phyloP scores from a whole-genome alignment of 345 rosid species.

The Citrus hindsii region DNA sequence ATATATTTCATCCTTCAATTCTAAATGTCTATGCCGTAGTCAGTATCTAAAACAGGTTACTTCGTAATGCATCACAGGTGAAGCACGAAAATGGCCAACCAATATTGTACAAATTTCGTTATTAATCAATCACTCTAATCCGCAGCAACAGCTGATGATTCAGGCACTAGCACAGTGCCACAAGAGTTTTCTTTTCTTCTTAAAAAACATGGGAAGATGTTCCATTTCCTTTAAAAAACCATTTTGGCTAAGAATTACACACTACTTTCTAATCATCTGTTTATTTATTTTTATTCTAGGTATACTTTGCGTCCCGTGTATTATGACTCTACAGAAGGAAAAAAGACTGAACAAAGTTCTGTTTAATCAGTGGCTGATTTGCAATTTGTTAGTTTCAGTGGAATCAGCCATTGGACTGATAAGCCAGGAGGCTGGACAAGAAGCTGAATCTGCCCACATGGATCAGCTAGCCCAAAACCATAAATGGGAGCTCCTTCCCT shows the following conservation, averaged over 20 bases:
- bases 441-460: slow-evolving; percentile 11
- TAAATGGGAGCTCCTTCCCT: slow-evolving; percentile 42
- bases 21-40: too few species aligned
- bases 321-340: neutral
- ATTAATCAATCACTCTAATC: neutral
- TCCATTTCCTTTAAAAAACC: neutral
- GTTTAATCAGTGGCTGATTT: neutral
- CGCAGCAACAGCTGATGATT: neutral
- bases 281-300: neutral
- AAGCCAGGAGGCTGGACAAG: slow-evolving; percentile 7
- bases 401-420: neutral
- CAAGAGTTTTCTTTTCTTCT: too few species aligned
- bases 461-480: slow-evolving; percentile 31
- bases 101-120: neutral
- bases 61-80: neutral
- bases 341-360: neutral
- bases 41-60: neutral
- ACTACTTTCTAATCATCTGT: neutral
- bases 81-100: neutral
- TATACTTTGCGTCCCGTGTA: neutral
- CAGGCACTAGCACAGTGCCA: neutral
- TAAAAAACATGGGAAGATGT: neutral
- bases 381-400: neutral
- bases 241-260: neutral
- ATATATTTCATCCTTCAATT: too few species aligned